Conservation (phyloP, 768 basidiomycete species). For the Lentinula detonsa region DNA sequence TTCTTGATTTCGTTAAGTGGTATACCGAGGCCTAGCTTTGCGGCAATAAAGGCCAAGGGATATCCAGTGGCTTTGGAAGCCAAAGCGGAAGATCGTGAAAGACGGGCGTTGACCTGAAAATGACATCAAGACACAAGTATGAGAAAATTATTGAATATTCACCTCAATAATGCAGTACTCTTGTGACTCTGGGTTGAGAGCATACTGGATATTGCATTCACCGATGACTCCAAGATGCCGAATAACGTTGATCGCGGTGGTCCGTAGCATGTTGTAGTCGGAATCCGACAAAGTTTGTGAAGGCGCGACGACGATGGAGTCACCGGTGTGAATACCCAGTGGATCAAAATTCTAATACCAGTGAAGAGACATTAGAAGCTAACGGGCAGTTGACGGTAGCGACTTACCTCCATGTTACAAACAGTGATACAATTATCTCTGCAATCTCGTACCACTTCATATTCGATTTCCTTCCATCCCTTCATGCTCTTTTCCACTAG, state of each 20-base stretch:
- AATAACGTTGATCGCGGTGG: slow-evolving; percentile 96
- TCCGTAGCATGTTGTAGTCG: slow-evolving; percentile 99
- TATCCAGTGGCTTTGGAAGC: slow-evolving; percentile 99
- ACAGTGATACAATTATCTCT: slow-evolving; percentile 98
- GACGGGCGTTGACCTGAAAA: slow-evolving; percentile 82
- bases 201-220: slow-evolving; percentile 99
- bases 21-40: slow-evolving; percentile 95
- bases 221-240: slow-evolving; percentile 97
- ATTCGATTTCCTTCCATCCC: slow-evolving; percentile 99
- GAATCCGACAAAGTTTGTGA: slow-evolving; percentile 97
- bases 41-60: slow-evolving; percentile 96
- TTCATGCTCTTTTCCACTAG: slow-evolving; percentile 99
- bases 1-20: slow-evolving; percentile 98
- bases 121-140: background rate
- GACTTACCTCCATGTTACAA: slow-evolving; percentile 97
- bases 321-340: slow-evolving; percentile 96
- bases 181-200: slow-evolving; percentile 88
- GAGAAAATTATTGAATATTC: slow-evolving; percentile 7
- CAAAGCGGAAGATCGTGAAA: slow-evolving; percentile 94
- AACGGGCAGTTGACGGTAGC: background rate
- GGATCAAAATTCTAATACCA: slow-evolving; percentile 90
- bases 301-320: slow-evolving; percentile 97
- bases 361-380: background rate
- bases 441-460: slow-evolving; percentile 97
- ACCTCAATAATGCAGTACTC: slow-evolving; percentile 99